These are phyloP conservation scores for Neopestalotiopsis clavispora DNA, from an alignment of 2,329 filamentous ascomycete genomes.

Conservation along the genomic window DNA sequence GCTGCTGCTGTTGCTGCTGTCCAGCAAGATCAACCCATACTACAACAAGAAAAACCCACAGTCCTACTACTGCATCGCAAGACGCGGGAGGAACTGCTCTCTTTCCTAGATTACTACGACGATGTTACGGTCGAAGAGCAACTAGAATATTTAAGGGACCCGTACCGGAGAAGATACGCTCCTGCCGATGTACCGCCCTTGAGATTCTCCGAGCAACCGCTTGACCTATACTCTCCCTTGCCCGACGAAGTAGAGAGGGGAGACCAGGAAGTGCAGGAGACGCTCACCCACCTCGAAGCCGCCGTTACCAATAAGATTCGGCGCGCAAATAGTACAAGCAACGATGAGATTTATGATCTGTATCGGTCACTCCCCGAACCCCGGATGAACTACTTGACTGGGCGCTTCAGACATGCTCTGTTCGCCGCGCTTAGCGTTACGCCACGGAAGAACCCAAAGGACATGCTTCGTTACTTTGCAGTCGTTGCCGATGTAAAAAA, in stretches of 20 bases:
- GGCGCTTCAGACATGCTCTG: conserved; percentile 63
- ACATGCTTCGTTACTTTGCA: conserved; percentile 83
- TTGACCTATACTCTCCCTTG: conserved; percentile 53
- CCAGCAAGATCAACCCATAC: neutral
- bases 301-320: conserved; percentile 47
- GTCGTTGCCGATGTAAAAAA: conserved; percentile 83
- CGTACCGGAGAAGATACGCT: conserved; percentile 59
- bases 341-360: conserved; percentile 52
- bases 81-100: conserved; percentile 52
- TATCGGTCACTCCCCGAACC: conserved; percentile 58
- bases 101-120: conserved; percentile 55
- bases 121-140: conserved; percentile 57
- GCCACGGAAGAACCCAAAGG: conserved; percentile 57
- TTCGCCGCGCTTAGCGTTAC: conserved; percentile 72
- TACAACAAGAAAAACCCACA: neutral
- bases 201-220: conserved; percentile 53
- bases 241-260: conserved; percentile 43
- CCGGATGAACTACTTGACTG: conserved; percentile 54
- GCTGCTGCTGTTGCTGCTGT: conserved; percentile 15
- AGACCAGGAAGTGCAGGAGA: conserved; percentile 39
- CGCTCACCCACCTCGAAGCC: conserved; percentile 44
- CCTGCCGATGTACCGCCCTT: conserved; percentile 53
- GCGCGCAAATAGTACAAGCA: conserved; percentile 44
- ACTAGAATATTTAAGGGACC: conserved; percentile 56
- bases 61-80: neutral